A percentile compares a stretch with the other conserved stretches of the same genome.
phyloP scores from a whole-genome alignment of 768 basidiomycete genomes.

The Leccinum pellstonianum region DNA sequence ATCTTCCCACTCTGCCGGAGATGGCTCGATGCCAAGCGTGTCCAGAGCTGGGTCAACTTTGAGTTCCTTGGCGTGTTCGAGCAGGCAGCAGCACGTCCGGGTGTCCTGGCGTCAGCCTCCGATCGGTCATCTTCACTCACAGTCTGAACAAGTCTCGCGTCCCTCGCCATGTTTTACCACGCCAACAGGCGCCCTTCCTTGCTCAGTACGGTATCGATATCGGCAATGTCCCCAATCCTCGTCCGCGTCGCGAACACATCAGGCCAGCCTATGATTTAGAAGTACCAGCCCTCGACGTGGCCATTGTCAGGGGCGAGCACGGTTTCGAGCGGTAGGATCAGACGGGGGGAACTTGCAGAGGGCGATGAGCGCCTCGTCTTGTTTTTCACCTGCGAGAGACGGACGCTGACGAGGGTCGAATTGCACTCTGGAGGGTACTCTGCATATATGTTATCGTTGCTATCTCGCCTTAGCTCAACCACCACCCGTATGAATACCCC shows the following conservation, averaged over 20 bases:
- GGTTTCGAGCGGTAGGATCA: conserved; percentile 48
- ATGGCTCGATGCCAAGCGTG: conserved; percentile 60
- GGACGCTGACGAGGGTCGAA: too few relatives aligned
- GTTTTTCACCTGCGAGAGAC: too few relatives aligned
- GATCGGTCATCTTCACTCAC: conserved; percentile 38
- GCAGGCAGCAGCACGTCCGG: conserved; percentile 67
- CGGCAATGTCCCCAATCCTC: conserved; percentile 48
- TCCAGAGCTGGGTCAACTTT: conserved; percentile 48
- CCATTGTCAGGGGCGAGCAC: conserved; percentile 80
- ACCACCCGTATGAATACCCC: too few relatives aligned
- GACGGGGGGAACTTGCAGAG: too few relatives aligned
- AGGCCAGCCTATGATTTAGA: conserved; percentile 72
- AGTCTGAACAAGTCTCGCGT: conserved; percentile 65
- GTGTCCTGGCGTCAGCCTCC: conserved; percentile 46
- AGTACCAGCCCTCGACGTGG: conserved; percentile 90
- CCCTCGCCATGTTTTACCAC: conserved; percentile 77
- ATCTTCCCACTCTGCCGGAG: conserved; percentile 35
- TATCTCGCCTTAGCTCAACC: too few relatives aligned
- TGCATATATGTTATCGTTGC: too few relatives aligned
- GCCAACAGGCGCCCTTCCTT: conserved; percentile 43
- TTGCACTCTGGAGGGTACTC: too few relatives aligned
- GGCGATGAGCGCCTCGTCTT: too few relatives aligned
- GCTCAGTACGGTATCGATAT: conserved; percentile 32
- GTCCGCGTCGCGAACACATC: conserved; percentile 67
- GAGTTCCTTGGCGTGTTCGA: conserved; percentile 73